phyloP scores from a whole-genome alignment of 176 grass and related monocot species.

The Rhipidocladum racemiflorum region DNA sequence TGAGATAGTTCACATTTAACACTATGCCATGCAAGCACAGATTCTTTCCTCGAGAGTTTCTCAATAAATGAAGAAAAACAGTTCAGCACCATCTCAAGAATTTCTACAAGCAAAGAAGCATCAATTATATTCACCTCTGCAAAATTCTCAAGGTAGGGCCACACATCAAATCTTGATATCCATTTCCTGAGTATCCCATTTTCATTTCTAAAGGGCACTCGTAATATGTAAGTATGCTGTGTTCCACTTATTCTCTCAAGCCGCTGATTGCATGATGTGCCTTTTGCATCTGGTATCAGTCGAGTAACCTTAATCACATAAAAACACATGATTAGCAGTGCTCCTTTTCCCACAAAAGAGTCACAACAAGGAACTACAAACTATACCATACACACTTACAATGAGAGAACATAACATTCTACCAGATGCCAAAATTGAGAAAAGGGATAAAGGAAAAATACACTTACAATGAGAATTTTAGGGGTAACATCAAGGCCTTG shows the following conservation, averaged over 20 bases:
- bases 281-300: constrained; percentile 88
- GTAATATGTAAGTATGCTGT: constrained; percentile 68
- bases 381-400: constrained; percentile 13
- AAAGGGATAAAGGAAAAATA: constrained; percentile 7
- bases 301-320: constrained; percentile 74
- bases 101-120: constrained; percentile 16
- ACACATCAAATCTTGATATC: constrained; percentile 97
- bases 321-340: constrained; percentile 5
- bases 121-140: constrained; percentile 54
- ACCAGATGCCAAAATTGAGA: constrained; percentile 4
- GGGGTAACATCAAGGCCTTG: constrained; percentile 80
- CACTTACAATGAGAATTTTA: constrained; percentile 88
- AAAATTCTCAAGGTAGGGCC: constrained; percentile 88
- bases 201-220: constrained; percentile 78
- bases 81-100: background rate
- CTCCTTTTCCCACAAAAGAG: background rate
- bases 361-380: background rate
- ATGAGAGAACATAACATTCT: background rate
- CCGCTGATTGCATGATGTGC: constrained; percentile 83
- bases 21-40: background rate
- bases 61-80: background rate
- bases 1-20: constrained; percentile 21
- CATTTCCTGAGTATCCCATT: constrained; percentile 82
- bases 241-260: constrained; percentile 92
- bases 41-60: background rate